Base-by-base conservation (phyloP, 306 rosid genomes). In the Inga laurina region DNA sequence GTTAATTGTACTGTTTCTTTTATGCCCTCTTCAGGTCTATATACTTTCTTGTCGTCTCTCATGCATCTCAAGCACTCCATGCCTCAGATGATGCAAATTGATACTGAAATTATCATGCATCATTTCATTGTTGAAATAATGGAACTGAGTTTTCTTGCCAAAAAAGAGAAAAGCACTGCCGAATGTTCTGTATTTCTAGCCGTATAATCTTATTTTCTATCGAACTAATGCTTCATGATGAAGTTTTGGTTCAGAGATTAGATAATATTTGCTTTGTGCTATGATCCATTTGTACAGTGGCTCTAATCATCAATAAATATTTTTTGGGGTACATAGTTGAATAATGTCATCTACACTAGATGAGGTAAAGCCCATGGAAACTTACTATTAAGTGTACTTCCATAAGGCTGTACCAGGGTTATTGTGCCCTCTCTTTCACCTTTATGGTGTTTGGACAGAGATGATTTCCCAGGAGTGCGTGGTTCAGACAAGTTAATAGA, bases 351-450 rank as follows among this genome's bases (percentile, higher is more conserved):
- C 12, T 21, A 8, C 59, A 32, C n/a, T 24, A 49, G 41, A 79
- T 83, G 46, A 39, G 76, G 16, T 61, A 19, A 30, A 61, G 9
- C 10, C 24, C 27, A 13, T 45, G 39, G n/a, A 62, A 48, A 57
- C 46, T 49, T 52, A 18, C 57, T 85, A 56, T 66, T 57, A 4
- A 79, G 66, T 48, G 62, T 79, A 71, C 48, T 71, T 49, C 54
- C 19, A 16, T 27, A 82, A 45, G 79, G 72, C 77, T 46, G 75
- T 32, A 37, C 70, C 45, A 62, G 30, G 43, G 18, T 73, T 71
- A 22, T 16, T 51, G 14, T 68, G 76, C 75, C 54, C 74, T 59
- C 67, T 67, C 74, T 74, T 78, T 79, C 74, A 69, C 64, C 56
- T 54, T 51, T 52, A 57, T 70, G 76, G 48, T 75, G 41, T 35